Conservation (phyloP, 2,329 filamentous ascomycete species). For the Falciphora oryzae region DNA sequence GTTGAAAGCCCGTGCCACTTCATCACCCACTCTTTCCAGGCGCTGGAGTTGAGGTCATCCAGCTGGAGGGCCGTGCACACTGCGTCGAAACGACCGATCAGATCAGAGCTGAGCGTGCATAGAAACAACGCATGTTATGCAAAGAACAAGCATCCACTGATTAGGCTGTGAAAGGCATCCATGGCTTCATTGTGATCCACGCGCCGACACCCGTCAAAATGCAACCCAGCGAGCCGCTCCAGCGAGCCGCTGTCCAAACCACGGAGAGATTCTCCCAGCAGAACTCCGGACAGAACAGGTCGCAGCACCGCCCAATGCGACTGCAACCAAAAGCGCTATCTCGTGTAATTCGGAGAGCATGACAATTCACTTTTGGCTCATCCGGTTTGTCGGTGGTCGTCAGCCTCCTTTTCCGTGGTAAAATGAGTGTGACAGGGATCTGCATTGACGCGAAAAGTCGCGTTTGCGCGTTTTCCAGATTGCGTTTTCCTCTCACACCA, state of each 20-base stretch:
- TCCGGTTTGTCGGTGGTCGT: constrained; percentile 17
- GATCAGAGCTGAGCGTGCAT: neutral
- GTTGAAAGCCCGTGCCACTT: neutral
- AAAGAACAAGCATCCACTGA: no score
- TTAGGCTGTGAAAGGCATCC: neutral
- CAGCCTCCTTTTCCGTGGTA: neutral
- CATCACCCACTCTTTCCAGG: neutral
- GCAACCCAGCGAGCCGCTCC: neutral
- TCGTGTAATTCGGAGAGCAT: neutral
- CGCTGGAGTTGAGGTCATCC: neutral
- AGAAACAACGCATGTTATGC: neutral
- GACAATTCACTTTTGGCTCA: constrained; percentile 14
- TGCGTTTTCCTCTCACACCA: neutral
- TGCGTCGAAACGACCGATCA: neutral
- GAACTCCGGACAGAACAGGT: no score
- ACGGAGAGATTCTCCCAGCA: no score
- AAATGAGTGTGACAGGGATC: constrained; percentile 1
- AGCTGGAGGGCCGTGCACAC: neutral
- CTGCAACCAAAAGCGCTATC: neutral
- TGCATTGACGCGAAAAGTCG: constrained; percentile 9
- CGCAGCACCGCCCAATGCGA: neutral
- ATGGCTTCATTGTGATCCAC: neutral
- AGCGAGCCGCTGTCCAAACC: neutral
- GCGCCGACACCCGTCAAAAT: neutral
- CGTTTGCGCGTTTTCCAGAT: constrained; percentile 3